Evolutionary conservation across 2,329 filamentous ascomycete species (phyloP).

Genomic region (Pseudogymnoascus sp.): DNA sequence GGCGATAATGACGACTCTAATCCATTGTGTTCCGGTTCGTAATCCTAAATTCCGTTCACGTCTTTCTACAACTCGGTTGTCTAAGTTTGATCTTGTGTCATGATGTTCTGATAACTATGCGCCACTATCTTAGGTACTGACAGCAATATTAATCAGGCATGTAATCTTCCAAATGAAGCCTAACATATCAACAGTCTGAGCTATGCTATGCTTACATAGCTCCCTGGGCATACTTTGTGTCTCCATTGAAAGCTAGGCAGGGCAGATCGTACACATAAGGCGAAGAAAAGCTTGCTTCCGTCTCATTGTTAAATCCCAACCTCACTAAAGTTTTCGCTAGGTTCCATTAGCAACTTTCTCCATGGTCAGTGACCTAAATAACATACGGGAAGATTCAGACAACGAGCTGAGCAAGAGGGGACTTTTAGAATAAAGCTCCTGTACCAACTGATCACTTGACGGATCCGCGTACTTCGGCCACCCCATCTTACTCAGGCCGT

Average conservation of each 20-base stretch:
- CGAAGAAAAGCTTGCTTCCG: slow-evolving; percentile 16
- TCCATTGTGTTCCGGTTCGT: too few species aligned
- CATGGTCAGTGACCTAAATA: too few species aligned
- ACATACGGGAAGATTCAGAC: not conserved
- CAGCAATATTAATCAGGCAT: not conserved
- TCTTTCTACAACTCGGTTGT: not conserved
- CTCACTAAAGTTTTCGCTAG: slow-evolving; percentile 22
- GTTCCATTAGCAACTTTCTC: not conserved
- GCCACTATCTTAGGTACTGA: not conserved
- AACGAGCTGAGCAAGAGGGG: not conserved
- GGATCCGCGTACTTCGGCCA: slow-evolving; percentile 16
- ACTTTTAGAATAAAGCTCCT: not conserved
- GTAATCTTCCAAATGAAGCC: not conserved
- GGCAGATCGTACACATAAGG: slow-evolving; percentile 18
- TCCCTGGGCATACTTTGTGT: slow-evolving; percentile 21
- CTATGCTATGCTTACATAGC: slow-evolving; percentile 20
- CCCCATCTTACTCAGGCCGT: slow-evolving; percentile 21
- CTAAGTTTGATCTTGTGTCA: not conserved
- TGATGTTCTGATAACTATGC: not conserved
- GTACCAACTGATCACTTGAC: not conserved
- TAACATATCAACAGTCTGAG: not conserved
- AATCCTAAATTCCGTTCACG: not conserved
- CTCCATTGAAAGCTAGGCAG: slow-evolving; percentile 21
- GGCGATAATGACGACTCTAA: too few species aligned
- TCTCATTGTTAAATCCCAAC: slow-evolving; percentile 21